Evolutionary conservation across 495 filamentous ascomycete species (phyloP).

Genomic region (Talaromyces liani): DNA sequence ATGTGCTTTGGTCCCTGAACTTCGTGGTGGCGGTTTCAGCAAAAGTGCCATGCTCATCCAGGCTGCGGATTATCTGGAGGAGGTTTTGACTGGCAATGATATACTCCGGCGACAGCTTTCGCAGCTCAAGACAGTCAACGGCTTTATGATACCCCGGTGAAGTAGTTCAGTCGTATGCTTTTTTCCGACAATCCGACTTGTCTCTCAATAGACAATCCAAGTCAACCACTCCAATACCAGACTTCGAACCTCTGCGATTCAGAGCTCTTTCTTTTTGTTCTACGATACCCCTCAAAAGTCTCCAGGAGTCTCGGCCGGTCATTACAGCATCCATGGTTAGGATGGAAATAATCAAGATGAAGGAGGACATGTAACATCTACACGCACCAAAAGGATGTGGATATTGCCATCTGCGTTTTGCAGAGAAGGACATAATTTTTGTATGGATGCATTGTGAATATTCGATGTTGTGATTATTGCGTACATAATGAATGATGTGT

Average conservation of each 20-base stretch:
- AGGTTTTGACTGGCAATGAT: conserved; percentile 60
- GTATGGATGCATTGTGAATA: background rate
- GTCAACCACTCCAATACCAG: background rate
- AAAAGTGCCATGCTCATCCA: conserved; percentile 71
- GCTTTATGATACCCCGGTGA: conserved; percentile 37
- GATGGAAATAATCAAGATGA: background rate
- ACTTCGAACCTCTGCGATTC: background rate
- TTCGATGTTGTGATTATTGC: background rate
- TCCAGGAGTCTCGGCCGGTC: background rate
- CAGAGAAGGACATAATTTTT: background rate
- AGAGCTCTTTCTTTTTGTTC: background rate
- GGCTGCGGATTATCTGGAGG: conserved; percentile 66
- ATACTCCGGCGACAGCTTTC: conserved; percentile 37
- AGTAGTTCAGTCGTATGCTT: background rate
- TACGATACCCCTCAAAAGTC: conserved; percentile 3
- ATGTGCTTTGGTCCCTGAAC: conserved; percentile 59
- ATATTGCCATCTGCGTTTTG: background rate
- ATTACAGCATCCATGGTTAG: background rate
- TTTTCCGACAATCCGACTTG: background rate
- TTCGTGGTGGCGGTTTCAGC: conserved; percentile 63
- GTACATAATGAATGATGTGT: background rate
- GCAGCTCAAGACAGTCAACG: conserved; percentile 34
- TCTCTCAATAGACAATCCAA: background rate
- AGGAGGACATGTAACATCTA: background rate
- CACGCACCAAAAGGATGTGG: background rate